phyloP scores from a whole-genome alignment of 169 alveolate genomes.

The Plasmodium cynomolgi region DNA sequence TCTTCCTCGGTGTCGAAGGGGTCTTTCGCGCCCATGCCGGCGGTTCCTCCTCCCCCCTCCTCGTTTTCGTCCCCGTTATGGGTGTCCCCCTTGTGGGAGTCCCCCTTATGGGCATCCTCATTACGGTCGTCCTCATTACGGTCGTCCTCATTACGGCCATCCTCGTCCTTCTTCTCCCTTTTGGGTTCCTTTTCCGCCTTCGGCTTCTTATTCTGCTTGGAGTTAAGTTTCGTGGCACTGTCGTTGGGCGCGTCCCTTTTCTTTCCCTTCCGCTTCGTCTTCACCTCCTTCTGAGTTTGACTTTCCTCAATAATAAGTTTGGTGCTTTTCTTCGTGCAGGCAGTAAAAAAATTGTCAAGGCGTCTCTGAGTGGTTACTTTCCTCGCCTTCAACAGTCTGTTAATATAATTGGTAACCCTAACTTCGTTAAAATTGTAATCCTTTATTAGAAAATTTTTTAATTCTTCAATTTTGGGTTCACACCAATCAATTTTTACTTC shows the following conservation, averaged over 20 bases:
- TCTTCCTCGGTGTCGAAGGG: slow-evolving; percentile 7
- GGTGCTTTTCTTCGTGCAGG: slow-evolving; percentile 71
- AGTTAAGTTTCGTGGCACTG: neutral
- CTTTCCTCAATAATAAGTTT: slow-evolving; percentile 57
- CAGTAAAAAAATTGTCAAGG: slow-evolving; percentile 60
- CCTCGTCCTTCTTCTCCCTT: neutral
- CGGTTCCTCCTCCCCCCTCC: neutral
- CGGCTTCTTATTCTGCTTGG: slow-evolving; percentile 1
- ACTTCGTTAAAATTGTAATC: slow-evolving; percentile 85
- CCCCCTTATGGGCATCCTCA: neutral
- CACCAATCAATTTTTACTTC: slow-evolving; percentile 80
- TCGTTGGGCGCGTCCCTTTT: neutral
- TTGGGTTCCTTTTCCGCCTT: slow-evolving; percentile 6
- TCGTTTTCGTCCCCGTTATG: neutral
- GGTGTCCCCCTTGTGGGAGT: neutral
- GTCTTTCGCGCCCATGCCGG: neutral
- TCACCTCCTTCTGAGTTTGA: slow-evolving; percentile 29
- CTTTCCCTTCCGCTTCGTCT: slow-evolving; percentile 29
- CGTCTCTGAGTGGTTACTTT: slow-evolving; percentile 79
- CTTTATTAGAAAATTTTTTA: slow-evolving; percentile 84
- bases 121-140: neutral
- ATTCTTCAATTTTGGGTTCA: slow-evolving; percentile 84
- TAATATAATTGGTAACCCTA: slow-evolving; percentile 84
- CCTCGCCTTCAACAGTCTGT: slow-evolving; percentile 77
- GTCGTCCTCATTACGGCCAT: neutral